These are phyloP conservation scores for Arctium lappa DNA, from an alignment of 129 eudicot genomes.

Conservation along the genomic window DNA sequence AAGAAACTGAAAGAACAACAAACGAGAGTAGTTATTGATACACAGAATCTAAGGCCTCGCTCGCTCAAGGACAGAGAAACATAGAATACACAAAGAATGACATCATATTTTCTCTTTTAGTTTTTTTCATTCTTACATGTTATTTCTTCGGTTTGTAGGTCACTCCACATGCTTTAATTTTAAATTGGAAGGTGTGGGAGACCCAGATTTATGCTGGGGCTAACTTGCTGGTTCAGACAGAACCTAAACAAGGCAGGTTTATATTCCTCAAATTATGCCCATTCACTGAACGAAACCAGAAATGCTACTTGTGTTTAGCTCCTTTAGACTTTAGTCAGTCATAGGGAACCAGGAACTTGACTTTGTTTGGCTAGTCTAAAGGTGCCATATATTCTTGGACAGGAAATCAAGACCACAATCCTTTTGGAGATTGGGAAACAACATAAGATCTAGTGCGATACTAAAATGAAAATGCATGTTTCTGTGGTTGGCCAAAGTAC, in stretches of 20 bases:
- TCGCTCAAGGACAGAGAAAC: neutral
- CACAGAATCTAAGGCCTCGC: neutral
- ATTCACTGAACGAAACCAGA: constrained; percentile 4
- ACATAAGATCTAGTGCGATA: constrained; percentile 4
- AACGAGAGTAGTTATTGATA: neutral
- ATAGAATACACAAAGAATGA: neutral
- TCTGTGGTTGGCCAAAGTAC: constrained; percentile 7
- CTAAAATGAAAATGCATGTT: neutral
- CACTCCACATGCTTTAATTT: neutral
- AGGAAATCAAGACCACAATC: neutral
- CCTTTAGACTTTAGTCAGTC: constrained; percentile 9
- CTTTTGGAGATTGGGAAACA: constrained; percentile 8
- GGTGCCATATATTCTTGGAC: constrained; percentile 17
- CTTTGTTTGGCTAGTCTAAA: constrained; percentile 9
- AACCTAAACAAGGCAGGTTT: neutral
- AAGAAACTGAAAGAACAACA: neutral
- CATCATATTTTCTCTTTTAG: neutral
- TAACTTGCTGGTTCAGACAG: constrained; percentile 2
- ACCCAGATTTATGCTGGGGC: constrained; percentile 1
- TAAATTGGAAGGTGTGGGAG: neutral
- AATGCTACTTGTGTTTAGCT: constrained; percentile 10
- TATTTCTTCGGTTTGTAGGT: neutral
- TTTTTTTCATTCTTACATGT: neutral
- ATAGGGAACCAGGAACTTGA: constrained; percentile 13
- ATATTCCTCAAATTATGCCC: neutral